Conservation (phyloP, 345 rosid species). For the Brassica nigra region DNA sequence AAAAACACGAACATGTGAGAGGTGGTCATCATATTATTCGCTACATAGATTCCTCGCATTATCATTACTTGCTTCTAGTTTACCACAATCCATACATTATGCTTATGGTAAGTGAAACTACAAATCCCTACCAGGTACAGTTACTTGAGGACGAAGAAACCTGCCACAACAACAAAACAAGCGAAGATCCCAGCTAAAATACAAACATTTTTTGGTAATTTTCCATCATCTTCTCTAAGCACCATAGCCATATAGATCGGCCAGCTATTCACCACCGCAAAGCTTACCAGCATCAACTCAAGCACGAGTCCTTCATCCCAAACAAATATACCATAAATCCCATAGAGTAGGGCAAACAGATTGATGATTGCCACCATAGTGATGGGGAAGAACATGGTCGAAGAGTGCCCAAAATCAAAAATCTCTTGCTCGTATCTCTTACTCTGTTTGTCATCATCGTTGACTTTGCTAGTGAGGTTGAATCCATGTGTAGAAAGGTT, state of each 20-base stretch:
- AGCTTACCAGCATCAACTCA: conserved; percentile 52
- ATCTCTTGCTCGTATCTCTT: conserved; percentile 57
- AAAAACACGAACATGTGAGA: not conserved
- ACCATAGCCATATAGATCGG: conserved; percentile 64
- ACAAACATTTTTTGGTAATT: conserved; percentile 41
- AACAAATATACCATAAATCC: conserved; percentile 27
- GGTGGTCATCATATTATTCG: not conserved
- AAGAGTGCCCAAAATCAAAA: conserved; percentile 63
- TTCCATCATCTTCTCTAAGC: conserved; percentile 59
- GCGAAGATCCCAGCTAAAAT: conserved; percentile 39
- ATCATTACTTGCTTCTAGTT: not conserved
- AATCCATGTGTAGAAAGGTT: conserved; percentile 44
- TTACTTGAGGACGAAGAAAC: conserved; percentile 25
- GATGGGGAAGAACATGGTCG: conserved; percentile 55
- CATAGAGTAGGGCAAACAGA: conserved; percentile 45
- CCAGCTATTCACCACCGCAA: conserved; percentile 47
- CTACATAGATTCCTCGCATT: not conserved
- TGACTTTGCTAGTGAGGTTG: conserved; percentile 60
- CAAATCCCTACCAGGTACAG: not conserved
- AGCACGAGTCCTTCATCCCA: conserved; percentile 36
- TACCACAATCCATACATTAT: not conserved
- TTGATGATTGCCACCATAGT: conserved; percentile 53
- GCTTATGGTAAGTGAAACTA: not conserved
- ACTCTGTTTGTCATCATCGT: conserved; percentile 55
- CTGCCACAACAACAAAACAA: conserved; percentile 24